These are phyloP conservation scores for Blastomyces emzantsi DNA, from an alignment of 2,329 filamentous ascomycete genomes.

Conservation along the genomic window DNA sequence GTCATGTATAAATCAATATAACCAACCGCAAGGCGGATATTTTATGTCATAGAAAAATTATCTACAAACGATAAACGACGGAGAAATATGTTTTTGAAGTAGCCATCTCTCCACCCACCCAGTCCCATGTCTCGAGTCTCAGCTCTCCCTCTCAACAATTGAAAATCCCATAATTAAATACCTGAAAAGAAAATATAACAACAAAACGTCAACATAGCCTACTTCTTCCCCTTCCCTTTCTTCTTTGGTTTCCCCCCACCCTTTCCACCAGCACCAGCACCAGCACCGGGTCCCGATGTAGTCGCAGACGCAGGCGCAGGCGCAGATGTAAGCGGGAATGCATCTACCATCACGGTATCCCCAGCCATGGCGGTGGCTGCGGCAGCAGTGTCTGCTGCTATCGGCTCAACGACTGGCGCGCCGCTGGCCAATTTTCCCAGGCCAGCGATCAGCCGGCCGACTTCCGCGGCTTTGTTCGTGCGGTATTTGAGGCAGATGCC, in stretches of 20 bases:
- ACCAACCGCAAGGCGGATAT: not conserved
- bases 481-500: constrained; percentile 83
- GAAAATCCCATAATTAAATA: not conserved
- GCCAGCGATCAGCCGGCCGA: constrained; percentile 68
- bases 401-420: constrained; percentile 41
- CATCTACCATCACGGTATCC: constrained; percentile 22
- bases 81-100: too few species aligned
- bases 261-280: constrained; percentile 31
- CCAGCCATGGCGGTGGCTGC: too few species aligned
- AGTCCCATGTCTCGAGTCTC: not conserved
- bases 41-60: not conserved
- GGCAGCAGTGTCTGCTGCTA: constrained; percentile 34
- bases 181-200: not conserved
- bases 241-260: constrained; percentile 60
- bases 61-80: not conserved
- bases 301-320: constrained; percentile 22
- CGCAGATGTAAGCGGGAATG: constrained; percentile 19
- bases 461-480: constrained; percentile 85
- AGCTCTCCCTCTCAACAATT: not conserved
- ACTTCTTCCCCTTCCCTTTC: constrained; percentile 66
- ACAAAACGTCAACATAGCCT: constrained; percentile 17
- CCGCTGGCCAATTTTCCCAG: constrained; percentile 65
- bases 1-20: not conserved
- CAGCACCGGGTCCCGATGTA: constrained; percentile 49
- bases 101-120: not conserved